Evolutionary conservation across 495 filamentous ascomycete genomes (phyloP), one percentile per base, ranked within the genome.

Genomic region (Penicillium cinerascens): DNA sequence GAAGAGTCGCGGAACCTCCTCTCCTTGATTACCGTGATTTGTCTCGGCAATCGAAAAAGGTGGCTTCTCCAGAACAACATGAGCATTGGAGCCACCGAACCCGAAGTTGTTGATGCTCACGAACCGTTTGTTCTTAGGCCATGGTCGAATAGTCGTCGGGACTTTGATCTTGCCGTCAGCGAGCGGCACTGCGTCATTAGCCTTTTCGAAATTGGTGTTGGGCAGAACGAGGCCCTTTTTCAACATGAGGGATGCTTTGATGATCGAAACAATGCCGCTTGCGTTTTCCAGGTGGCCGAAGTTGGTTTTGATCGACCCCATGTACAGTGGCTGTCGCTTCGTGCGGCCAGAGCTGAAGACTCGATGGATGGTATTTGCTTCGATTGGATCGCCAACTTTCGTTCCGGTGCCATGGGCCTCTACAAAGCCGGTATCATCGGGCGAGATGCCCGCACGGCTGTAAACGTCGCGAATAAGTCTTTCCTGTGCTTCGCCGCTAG

Each of bases 91-190:
- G 26, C 84, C 84, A 13, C 84, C 83, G 20, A 62, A 82, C 78
- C 1, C 83, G 46, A 84, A 85, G 2, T 72, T 78, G 58, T 87
- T 87, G 16, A 87, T 74, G 52, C 78, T 82, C 0, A 69, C 79
- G 15, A 82, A 70, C 0, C 58, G 45, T 8, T 4, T 4, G 8
- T 8, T 27, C 4, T 27, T 8, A 27, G 25, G 25, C 25, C 25
- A 27, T 27, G 4, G 25, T 8, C 8, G 4, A 4, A 27, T 15
- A 13, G 52, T 43, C 0, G 73, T 83, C 0, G 78, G 76, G 4
- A 84, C 56, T 8, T 69, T 7, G 2, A 83, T 65, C 38, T 66
- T 35, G 0, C 44, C 15, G 48, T 68, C 78, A 39, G 68, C 79
- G 1, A 72, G 67, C 39, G 63, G 51, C 1, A 84, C 49, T 2